Percentiles rank a stretch among this genome's conserved stretches.
Conservation (phyloP, 306 rosid genomes). For the Gleditsia sinensis region DNA sequence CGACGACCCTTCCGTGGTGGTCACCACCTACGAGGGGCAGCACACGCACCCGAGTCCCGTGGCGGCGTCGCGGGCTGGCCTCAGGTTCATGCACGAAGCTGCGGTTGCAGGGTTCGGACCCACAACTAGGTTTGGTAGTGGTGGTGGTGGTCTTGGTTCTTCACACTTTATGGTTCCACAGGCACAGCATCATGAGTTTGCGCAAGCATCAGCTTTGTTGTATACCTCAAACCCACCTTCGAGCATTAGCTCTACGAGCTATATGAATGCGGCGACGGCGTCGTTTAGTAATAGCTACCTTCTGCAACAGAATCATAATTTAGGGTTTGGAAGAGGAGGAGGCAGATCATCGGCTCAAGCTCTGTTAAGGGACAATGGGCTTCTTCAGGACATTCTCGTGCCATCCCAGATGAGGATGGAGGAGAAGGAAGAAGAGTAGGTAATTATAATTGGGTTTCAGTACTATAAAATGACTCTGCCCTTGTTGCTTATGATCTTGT, state of each 20-base stretch:
- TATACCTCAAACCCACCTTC: conserved; percentile 43
- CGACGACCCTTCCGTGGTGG: conserved; percentile 59
- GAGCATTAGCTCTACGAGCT: conserved; percentile 29
- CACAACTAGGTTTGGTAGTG: too few species aligned
- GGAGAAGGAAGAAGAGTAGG: conserved; percentile 39
- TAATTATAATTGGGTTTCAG: conserved; percentile 1
- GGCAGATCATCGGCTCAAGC: not conserved
- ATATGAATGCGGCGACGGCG: conserved; percentile 15
- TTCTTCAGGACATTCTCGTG: conserved; percentile 72
- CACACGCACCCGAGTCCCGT: conserved; percentile 76
- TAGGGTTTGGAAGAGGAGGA: too few species aligned
- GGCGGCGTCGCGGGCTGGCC: conserved; percentile 49
- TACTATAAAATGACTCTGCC: conserved; percentile 9
- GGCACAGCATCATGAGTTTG: conserved; percentile 16
- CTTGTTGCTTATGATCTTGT: conserved; percentile 10
- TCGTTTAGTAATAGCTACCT: conserved; percentile 29
- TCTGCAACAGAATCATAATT: conserved; percentile 25
- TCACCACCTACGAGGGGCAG: conserved; percentile 92
- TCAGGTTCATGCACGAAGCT: conserved; percentile 43
- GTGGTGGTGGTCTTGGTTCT: conserved; percentile 4
- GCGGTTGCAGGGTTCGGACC: conserved; percentile 22
- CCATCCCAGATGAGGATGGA: conserved; percentile 60
- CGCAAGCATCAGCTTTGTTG: conserved; percentile 39
- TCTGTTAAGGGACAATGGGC: conserved; percentile 68
- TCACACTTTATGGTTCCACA: conserved; percentile 23